Base-by-base conservation (phyloP, 371 early-diverging fungal species). In the Actinomortierella wolfii region DNA sequence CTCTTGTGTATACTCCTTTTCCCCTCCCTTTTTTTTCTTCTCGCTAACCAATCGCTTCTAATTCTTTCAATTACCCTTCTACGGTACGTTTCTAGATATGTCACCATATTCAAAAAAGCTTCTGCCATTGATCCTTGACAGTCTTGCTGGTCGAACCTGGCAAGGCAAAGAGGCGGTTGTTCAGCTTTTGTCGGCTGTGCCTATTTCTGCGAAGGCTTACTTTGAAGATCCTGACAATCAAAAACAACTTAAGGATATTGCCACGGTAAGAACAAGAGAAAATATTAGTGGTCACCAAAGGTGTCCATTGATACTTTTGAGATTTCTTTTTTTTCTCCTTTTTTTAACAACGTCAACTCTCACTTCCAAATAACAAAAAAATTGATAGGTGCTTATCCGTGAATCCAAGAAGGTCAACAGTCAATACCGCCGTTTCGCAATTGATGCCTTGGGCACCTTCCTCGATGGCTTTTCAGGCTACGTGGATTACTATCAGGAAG, bases 121-220 rank as follows among this genome's bases (percentile, higher is more conserved):
- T 9, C 57, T 95, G 42, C 88, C 89, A 1, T 59, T 90, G 17
- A 77, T 95, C 56, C 61, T 87, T 1, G 79, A 85, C 13, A 84
- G 89, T 0, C 73, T 94, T 4, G 76, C 86, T 0, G 93, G 94
- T 4, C 79, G 95, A 34, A 86, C 90, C 1, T 96, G 95, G 95
- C 88, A 86, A 2, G 97, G 96, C 29, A 96, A 95, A 68, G 95
- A 95, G 59, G 78, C 81, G 23, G 87, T 95, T 4, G 76, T 95
- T 24, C 88, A 87, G 43, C 84, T 91, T 3, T 81, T 95, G 60
- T 85, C 85, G 1, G 78, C 79, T 15, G 67, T 91, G 1, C 81
- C 84, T 17, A 68, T 88, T 9, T 84, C 84, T 0, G 76, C 84
- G 47, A 86, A 85, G 50, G 79, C 59, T 0, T 83, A 70, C 67